Conservation (phyloP, 202 grass and related monocot species). For the Elaeis oleifera region DNA sequence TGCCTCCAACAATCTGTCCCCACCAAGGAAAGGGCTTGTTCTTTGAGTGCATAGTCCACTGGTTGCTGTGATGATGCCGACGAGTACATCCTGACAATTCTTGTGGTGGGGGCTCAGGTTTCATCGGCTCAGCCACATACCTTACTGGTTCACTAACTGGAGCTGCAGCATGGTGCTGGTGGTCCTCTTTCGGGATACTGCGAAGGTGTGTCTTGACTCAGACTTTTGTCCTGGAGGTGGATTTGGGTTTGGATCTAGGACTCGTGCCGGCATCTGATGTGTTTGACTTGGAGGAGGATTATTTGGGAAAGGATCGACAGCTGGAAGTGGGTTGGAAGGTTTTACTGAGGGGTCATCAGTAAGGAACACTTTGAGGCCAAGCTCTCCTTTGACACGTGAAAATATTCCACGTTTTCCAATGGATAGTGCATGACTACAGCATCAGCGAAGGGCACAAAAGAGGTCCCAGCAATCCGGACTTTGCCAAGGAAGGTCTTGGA, state of each 20-base stretch:
- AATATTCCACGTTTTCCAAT: constrained; percentile 12
- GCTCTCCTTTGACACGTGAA: constrained; percentile 22
- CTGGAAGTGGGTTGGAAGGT: constrained; percentile 24
- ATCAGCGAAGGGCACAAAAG: constrained; percentile 22
- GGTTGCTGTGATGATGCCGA: constrained; percentile 64
- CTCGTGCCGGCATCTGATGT: constrained; percentile 10
- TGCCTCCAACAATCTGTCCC: constrained; percentile 86
- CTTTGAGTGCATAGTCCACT: constrained; percentile 83
- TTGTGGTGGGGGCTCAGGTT: constrained; percentile 14
- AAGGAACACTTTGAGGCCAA: constrained; percentile 24
- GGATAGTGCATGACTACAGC: constrained; percentile 26
- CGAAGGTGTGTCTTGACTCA: constrained; percentile 36
- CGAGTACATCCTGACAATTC: constrained; percentile 11
- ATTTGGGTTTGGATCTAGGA: constrained; percentile 4
- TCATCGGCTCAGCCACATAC: constrained; percentile 64
- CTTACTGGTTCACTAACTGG: constrained; percentile 43
- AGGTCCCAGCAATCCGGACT: constrained; percentile 16
- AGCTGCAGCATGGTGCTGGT: constrained; percentile 34
- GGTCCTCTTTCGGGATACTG: constrained; percentile 46
- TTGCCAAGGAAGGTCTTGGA: constrained; percentile 45
- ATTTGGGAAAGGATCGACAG: constrained; percentile 13
- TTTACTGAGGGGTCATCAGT: constrained; percentile 23
- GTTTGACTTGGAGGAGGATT: constrained; percentile 30
- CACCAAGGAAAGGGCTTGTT: constrained; percentile 91
- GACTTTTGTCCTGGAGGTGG: background rate